Evolutionary conservation across 192 early-diverging fungal genomes (phyloP).

Genomic region (Coemansia sp.): DNA sequence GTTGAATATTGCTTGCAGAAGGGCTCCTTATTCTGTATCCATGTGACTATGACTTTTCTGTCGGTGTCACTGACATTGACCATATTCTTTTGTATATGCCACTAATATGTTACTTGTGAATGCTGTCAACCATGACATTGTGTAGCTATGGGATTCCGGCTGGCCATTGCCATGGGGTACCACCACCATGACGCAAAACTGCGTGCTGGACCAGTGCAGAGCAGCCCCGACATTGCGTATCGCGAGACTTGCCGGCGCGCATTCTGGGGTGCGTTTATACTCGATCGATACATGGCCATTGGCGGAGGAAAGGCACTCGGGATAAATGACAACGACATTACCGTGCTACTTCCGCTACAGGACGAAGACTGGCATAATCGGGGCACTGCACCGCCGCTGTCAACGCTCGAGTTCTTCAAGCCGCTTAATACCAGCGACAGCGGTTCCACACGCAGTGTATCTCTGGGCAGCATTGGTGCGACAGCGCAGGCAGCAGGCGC

Average conservation of each 20-base stretch:
- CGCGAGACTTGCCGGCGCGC: constrained; percentile 51
- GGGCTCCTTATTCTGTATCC: background rate
- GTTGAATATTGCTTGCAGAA: background rate
- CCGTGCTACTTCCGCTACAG: constrained; percentile 41
- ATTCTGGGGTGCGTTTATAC: constrained; percentile 51
- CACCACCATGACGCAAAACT: constrained; percentile 49
- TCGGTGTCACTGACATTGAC: background rate
- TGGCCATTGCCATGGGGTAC: constrained; percentile 56
- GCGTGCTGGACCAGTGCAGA: constrained; percentile 39
- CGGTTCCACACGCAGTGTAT: background rate
- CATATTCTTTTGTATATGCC: background rate
- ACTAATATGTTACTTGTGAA: background rate
- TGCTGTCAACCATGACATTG: background rate
- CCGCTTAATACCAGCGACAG: constrained; percentile 6
- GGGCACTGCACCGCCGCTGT: constrained; percentile 28
- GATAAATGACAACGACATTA: constrained; percentile 53
- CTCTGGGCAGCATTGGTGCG: background rate
- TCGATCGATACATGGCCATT: constrained; percentile 53
- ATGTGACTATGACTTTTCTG: background rate
- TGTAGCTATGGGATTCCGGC: constrained; percentile 55
- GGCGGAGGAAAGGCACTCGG: constrained; percentile 53
- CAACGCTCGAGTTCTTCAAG: constrained; percentile 47
- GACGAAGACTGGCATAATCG: constrained; percentile 43
- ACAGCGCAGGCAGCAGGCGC: constrained; percentile 3
- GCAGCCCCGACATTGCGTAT: constrained; percentile 32